These are phyloP conservation scores for Isatis lusitanica DNA, from an alignment of 441 rosid species.

Conservation along the genomic window DNA sequence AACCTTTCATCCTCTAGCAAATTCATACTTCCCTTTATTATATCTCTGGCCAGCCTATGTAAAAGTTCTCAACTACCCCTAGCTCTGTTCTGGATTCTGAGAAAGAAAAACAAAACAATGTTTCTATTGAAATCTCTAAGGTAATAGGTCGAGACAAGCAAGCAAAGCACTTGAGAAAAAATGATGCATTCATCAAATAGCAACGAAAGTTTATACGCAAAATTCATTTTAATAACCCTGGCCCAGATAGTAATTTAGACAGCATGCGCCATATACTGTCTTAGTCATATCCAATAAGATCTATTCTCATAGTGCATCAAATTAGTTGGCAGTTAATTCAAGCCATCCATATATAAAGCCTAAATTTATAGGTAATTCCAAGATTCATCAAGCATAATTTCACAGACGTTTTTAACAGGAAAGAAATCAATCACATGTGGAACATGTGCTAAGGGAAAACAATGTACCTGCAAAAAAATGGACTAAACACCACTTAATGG, in stretches of 20 bases:
- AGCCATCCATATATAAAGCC: slow-evolving; percentile 9
- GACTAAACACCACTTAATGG: slow-evolving; percentile 48
- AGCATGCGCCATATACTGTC: slow-evolving; percentile 12
- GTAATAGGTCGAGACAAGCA: slow-evolving; percentile 1
- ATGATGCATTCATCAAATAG: slow-evolving; percentile 7
- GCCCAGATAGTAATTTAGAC: slow-evolving; percentile 14
- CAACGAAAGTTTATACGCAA: background rate
- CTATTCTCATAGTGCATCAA: slow-evolving; percentile 8
- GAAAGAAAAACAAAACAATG: background rate
- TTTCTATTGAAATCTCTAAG: background rate
- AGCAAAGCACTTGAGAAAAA: background rate
- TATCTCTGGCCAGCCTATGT: slow-evolving; percentile 6
- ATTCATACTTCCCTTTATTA: background rate
- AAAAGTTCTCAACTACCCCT: slow-evolving; percentile 20
- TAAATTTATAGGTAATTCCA: background rate
- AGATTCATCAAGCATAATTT: background rate
- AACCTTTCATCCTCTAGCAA: background rate
- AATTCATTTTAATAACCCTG: background rate
- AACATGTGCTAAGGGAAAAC: slow-evolving; percentile 3
- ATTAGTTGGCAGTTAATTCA: slow-evolving; percentile 26
- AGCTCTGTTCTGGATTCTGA: background rate
- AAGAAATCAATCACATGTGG: slow-evolving; percentile 1
- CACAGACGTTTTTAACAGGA: background rate
- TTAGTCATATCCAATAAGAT: background rate
- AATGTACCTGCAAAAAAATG: slow-evolving; percentile 20